These are phyloP conservation scores for Trametes maxima DNA, from an alignment of 768 basidiomycete species.

Conservation along the genomic window DNA sequence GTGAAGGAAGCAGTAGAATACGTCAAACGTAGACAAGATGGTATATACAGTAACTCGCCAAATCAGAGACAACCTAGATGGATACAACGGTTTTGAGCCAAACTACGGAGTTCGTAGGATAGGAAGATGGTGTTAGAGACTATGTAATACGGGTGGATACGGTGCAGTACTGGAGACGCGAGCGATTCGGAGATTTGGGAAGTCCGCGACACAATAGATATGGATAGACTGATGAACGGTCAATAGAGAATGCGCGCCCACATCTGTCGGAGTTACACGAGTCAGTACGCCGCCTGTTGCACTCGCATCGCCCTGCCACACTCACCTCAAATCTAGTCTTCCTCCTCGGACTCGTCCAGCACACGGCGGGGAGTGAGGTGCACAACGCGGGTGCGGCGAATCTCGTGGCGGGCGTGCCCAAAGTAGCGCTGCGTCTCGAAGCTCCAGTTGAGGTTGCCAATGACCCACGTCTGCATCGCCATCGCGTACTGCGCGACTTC, in stretches of 20 bases:
- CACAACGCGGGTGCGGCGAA: constrained; percentile 39
- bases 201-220: too few species aligned
- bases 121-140: too few species aligned
- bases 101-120: too few species aligned
- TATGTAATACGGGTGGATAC: too few species aligned
- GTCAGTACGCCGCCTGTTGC: not conserved
- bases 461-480: constrained; percentile 59
- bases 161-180: too few species aligned
- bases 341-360: constrained; percentile 5
- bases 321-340: constrained; percentile 18
- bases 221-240: too few species aligned
- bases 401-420: constrained; percentile 53
- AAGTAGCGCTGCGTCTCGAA: constrained; percentile 74
- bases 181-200: too few species aligned
- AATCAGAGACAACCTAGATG: not conserved
- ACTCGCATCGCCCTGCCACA: not conserved
- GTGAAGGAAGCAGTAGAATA: not conserved
- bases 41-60: not conserved
- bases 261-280: too few species aligned
- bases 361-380: constrained; percentile 24
- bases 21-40: not conserved
- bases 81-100: not conserved
- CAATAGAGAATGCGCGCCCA: too few species aligned
- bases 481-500: constrained; percentile 57
- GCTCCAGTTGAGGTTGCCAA: constrained; percentile 68